These are phyloP conservation scores for Fusarium gaditjirri DNA, from an alignment of 2,329 filamentous ascomycete genomes.

Conservation along the genomic window DNA sequence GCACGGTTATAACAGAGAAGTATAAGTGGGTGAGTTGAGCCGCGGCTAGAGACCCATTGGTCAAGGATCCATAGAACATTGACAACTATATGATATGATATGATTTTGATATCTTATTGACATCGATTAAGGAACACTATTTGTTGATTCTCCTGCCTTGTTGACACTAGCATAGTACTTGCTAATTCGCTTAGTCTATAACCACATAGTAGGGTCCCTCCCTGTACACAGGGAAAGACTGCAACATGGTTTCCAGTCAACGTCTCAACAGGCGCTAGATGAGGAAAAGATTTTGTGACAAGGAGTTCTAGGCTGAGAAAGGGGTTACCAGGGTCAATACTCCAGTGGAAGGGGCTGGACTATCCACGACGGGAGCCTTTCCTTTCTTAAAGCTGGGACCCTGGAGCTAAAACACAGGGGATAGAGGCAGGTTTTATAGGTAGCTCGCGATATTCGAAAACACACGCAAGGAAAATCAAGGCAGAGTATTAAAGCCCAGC, in stretches of 20 bases:
- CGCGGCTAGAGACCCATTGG: not conserved
- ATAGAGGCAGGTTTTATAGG: constrained; percentile 19
- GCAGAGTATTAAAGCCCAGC: constrained; percentile 33
- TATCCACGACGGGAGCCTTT: constrained; percentile 17
- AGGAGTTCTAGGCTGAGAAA: constrained; percentile 22
- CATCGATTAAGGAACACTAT: not conserved
- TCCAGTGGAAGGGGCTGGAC: constrained; percentile 16
- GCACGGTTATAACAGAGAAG: constrained; percentile 1
- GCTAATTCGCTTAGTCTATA: not conserved
- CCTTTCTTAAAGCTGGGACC: constrained; percentile 17
- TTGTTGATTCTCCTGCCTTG: not conserved
- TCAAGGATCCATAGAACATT: not conserved
- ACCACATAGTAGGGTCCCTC: constrained; percentile 11
- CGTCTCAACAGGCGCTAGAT: constrained; percentile 33
- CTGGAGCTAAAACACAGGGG: constrained; percentile 16
- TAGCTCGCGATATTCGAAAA: constrained; percentile 28
- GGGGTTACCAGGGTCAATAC: constrained; percentile 23
- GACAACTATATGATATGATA: not conserved
- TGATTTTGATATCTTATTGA: not conserved
- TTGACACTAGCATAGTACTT: not conserved
- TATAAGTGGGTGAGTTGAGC: not conserved
- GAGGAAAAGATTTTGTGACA: constrained; percentile 22
- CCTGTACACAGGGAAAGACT: constrained; percentile 8
- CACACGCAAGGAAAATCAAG: not conserved
- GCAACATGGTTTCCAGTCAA: constrained; percentile 28